Base-by-base conservation (phyloP, 2,329 filamentous ascomycete genomes). In the Talaromyces amestolkiae region DNA sequence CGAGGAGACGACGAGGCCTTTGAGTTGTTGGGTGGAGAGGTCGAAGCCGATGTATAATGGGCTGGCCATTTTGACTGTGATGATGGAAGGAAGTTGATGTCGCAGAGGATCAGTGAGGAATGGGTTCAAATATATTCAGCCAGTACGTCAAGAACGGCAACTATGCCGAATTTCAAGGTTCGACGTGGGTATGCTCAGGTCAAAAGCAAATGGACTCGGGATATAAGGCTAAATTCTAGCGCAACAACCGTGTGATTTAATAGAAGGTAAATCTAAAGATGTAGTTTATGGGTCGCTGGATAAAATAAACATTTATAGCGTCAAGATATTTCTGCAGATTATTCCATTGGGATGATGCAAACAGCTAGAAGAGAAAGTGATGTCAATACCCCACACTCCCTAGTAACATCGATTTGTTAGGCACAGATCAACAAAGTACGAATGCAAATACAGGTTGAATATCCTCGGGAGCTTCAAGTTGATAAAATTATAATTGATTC, bases 21-120 rank as follows among this genome's bases (percentile, higher is more conserved):
- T 98, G 65, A 98, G 85, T 77, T 98, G 94, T 79, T 98, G 95
- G 65, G 95, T 98, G 51, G 93, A 97, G 67, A 98, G 89, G 80
- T 99, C 95, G 77, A 98, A 93, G 67, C 95, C 95, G 74, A 97
- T 84, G 76, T 96, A 97, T 67, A 96, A 82, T 19, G 91, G 89
- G 24, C 37, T 49, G 8, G 59, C 53, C 65, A 66, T 66, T 9
- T 31, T 59, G 56, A 19, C 24, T 33, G 35, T 15, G 6, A 1
- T 10, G 9, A 33, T 53, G 11, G 19, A 2, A 13, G 27, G 27
- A 31, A 31, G 7, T 31, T 31, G 27, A 31, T 31, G 27, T 31
- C 27, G 27, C 27, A 31, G 27, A 31, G 27, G 27, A 6, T 31
- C 27, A 7, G 27, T 31, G 27, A 31, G 27, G 27, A 31, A 31